Conservation (phyloP, 2,329 filamentous ascomycete species). For the Coleophoma eucalyptorum region DNA sequence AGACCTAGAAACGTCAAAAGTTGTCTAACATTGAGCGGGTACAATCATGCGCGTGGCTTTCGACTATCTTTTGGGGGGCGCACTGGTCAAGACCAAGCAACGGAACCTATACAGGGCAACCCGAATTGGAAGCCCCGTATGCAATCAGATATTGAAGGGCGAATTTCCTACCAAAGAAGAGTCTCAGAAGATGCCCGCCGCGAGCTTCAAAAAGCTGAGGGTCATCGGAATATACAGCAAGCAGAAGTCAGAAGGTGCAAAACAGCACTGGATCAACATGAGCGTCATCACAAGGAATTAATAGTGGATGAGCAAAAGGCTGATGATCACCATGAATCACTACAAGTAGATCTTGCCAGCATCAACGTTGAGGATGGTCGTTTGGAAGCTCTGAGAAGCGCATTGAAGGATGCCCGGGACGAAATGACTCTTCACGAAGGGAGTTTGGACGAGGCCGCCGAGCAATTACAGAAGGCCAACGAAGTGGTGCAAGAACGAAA, state of each 20-base stretch:
- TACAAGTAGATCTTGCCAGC: slow-evolving; percentile 58
- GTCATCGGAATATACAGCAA: slow-evolving; percentile 34
- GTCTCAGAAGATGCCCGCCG: slow-evolving; percentile 47
- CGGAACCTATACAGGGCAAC: slow-evolving; percentile 39
- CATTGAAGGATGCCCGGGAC: slow-evolving; percentile 49
- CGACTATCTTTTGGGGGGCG: slow-evolving; percentile 48
- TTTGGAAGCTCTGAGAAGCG: slow-evolving; percentile 54
- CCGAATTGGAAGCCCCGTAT: slow-evolving; percentile 56
- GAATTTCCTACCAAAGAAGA: slow-evolving; percentile 52
- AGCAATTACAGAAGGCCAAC: slow-evolving; percentile 52
- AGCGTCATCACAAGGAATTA: slow-evolving; percentile 41
- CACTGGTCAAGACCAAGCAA: slow-evolving; percentile 34
- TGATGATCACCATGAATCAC: slow-evolving; percentile 50
- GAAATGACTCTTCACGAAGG: slow-evolving; percentile 44
- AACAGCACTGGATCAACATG: slow-evolving; percentile 45
- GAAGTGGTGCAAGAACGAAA: slow-evolving; percentile 41
- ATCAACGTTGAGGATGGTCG: slow-evolving; percentile 66
- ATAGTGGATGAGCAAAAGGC: slow-evolving; percentile 53
- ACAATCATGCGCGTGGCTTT: slow-evolving; percentile 53
- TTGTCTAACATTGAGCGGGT: slow-evolving; percentile 67
- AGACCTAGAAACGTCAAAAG: slow-evolving; percentile 65
- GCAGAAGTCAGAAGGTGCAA: slow-evolving; percentile 38
- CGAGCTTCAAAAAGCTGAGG: slow-evolving; percentile 35
- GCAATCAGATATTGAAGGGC: slow-evolving; percentile 69
- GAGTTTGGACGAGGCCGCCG: slow-evolving; percentile 49